Percentiles rank a stretch among this genome's conserved stretches.
Evolutionary conservation across 768 basidiomycete species (phyloP).

Genomic region (Nidula microcarpa): DNA sequence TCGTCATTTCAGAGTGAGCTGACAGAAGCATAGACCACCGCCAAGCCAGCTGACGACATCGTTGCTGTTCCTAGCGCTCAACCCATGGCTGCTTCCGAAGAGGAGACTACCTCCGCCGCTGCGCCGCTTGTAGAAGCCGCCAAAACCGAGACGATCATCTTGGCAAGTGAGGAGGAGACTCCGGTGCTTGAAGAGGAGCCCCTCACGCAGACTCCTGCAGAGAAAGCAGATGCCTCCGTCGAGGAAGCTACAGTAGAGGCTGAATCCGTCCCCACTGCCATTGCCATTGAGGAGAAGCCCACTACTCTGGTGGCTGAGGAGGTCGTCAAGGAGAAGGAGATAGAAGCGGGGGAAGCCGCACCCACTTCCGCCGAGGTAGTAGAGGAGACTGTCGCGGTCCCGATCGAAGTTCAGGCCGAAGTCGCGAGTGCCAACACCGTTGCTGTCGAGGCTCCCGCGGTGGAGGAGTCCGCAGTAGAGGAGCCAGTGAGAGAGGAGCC

Average conservation of each 20-base stretch:
- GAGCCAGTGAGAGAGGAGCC: not conserved
- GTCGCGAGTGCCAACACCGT: not conserved
- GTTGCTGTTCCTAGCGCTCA: not conserved
- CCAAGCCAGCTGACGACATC: not conserved
- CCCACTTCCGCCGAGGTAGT: not conserved
- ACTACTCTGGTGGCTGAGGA: not conserved
- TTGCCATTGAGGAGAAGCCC: not conserved
- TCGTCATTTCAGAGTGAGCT: not conserved
- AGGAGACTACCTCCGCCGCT: not conserved
- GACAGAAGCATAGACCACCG: not conserved
- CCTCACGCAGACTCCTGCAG: not conserved
- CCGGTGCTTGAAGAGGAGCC: not conserved
- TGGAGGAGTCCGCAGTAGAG: not conserved
- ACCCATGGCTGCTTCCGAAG: not conserved
- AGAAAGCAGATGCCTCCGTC: not conserved
- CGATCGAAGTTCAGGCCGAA: not conserved
- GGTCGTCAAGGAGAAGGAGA: not conserved
- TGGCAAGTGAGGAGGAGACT: not conserved
- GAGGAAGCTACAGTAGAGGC: not conserved
- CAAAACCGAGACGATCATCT: not conserved
- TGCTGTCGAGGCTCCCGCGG: not conserved
- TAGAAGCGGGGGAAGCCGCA: not conserved
- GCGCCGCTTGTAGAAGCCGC: not conserved
- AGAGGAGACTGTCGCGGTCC: not conserved
- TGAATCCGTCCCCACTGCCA: not conserved